These are phyloP conservation scores for Wickerhamiella parazyma DNA, from an alignment of 805 yeast genomes.

Conservation along the genomic window DNA sequence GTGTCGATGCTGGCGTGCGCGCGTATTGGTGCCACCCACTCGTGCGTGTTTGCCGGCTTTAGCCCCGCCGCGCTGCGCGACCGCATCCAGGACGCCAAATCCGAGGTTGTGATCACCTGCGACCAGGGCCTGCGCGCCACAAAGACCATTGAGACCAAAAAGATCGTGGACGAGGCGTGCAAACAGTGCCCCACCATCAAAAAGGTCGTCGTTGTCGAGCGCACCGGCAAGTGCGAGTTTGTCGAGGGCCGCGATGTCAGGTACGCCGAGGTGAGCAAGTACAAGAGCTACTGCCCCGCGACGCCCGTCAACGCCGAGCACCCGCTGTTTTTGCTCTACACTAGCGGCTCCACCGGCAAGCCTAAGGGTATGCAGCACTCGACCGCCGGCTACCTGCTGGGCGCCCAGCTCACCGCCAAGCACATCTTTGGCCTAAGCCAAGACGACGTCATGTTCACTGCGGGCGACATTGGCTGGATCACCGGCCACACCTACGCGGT, in stretches of 20 bases:
- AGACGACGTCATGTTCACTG: conserved; percentile 82
- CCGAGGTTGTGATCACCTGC: conserved; percentile 77
- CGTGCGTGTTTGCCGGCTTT: conserved; percentile 95
- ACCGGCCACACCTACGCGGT: conserved; percentile 95
- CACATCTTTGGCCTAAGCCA: conserved; percentile 88
- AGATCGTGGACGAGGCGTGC: conserved; percentile 90
- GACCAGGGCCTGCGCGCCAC: conserved; percentile 89
- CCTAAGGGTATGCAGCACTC: conserved; percentile 97
- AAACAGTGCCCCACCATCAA: conserved; percentile 54
- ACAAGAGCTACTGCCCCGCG: conserved; percentile 77
- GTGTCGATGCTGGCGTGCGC: conserved; percentile 88
- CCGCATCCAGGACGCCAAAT: conserved; percentile 77
- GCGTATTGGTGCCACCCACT: conserved; percentile 90
- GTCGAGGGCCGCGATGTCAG: conserved; percentile 71
- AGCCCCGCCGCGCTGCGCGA: conserved; percentile 85
- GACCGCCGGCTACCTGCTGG: conserved; percentile 88
- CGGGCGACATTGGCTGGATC: conserved; percentile 99
- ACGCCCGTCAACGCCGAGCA: conserved; percentile 82
- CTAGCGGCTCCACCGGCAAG: conserved; percentile 96
- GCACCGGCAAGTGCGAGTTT: conserved; percentile 76
- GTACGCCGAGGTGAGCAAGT: conserved; percentile 84
- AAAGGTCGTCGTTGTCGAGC: conserved; percentile 73
- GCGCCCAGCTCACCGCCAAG: conserved; percentile 82
- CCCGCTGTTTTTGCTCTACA: conserved; percentile 87
- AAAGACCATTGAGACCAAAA: conserved; percentile 79